Conservation (phyloP, 2,329 filamentous ascomycete species). For the Fonsecaea nubica region DNA sequence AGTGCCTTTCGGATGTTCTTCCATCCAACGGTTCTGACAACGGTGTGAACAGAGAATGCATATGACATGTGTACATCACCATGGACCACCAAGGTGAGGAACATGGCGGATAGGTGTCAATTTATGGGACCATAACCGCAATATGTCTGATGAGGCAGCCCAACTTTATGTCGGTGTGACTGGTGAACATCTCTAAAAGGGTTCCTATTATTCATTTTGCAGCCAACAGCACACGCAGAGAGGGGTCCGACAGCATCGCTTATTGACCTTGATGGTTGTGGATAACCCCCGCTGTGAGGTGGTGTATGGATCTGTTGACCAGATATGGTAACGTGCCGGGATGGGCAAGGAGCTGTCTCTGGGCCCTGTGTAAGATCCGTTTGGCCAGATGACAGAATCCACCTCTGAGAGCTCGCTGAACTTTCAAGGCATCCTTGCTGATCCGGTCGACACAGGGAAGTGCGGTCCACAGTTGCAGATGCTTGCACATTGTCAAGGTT, state of each 20-base stretch:
- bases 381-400: conserved; percentile 9
- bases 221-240: conserved; percentile 9
- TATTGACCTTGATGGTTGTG: conserved; percentile 14
- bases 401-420: not conserved
- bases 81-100: not conserved
- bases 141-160: conserved; percentile 18
- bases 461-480: not conserved
- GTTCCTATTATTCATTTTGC: conserved; percentile 18
- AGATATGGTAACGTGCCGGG: conserved; percentile 29
- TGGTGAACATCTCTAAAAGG: conserved; percentile 33
- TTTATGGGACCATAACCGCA: conserved; percentile 29
- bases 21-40: not conserved
- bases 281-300: conserved; percentile 25
- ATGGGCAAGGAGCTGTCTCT: conserved; percentile 3
- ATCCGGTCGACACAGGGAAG: not conserved
- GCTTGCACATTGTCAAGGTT: not conserved
- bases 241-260: conserved; percentile 17
- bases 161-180: conserved; percentile 18
- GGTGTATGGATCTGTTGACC: conserved; percentile 37
- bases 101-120: conserved; percentile 22
- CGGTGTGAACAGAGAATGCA: not conserved
- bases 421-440: not conserved
- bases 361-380: conserved; percentile 3
- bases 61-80: conserved; percentile 6
- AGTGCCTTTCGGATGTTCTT: not conserved